Base-by-base conservation (phyloP, 2,329 filamentous ascomycete species). In the Xylaria digitata region DNA sequence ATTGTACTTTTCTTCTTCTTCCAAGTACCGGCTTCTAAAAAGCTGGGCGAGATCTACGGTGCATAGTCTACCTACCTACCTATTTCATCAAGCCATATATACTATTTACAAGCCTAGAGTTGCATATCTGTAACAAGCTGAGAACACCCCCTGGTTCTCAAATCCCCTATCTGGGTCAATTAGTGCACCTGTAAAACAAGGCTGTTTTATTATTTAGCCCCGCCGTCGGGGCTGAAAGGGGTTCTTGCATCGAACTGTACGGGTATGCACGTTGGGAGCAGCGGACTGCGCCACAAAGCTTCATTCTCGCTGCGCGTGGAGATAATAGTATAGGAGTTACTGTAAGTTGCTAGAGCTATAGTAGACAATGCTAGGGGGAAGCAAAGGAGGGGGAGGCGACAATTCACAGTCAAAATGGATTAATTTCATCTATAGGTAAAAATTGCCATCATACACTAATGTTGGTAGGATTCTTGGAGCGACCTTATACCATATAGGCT, bases 111-210 rank as follows among this genome's bases (percentile, higher is more conserved):
- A 49, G 15, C 13, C 21, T 17, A 46, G 30, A 53, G 23, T 19
- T 13, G 42, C 43, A 30, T 34, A 50, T 62, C 57, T 65, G 63
- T 65, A 65, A 65, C 63, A 19, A 53, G 63, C 63, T 65, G 63
- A 61, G 61, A 6, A 15, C 26, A 23, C 49, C 19, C 37, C 19
- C 23, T 55, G 53, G 8, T 17, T 50, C 15, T 8, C 46, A n/a
- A 21, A 6, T 15, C 23, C 46, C 26, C 8, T 9, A 4, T 15
- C n/a, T 6, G 13, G 7, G 15, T 15, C 26, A n/a, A 19, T 6
- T 26, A 26, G 26, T 5, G 26, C 5, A 43, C 15, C 1, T 53
- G 46, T 17, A 49, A 49, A 17, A 13, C 34, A 37, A 53, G 49
- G 49, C 49, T 50, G 26, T 21, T 4, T 4, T 34, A 13, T 21